Evolutionary conservation across 2,329 filamentous ascomycete genomes (phyloP).

Genomic region (Neonectria ditissima): DNA sequence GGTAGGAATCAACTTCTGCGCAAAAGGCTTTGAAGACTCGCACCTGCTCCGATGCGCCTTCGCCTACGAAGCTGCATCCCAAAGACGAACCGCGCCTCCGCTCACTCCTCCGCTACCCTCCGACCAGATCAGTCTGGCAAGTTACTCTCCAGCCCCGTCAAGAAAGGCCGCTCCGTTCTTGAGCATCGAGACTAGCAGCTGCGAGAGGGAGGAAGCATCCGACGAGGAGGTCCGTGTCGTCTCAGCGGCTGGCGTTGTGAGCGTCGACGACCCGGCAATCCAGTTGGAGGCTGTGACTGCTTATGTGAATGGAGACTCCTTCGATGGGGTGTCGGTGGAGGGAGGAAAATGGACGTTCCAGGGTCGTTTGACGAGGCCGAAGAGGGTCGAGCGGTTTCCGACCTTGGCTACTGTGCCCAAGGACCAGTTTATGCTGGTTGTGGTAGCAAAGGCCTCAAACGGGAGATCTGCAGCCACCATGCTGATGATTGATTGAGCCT

Average conservation of each 20-base stretch:
- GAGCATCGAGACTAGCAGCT: not conserved
- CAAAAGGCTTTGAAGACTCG: conserved; percentile 14
- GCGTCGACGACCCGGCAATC: not conserved
- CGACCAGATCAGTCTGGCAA: not conserved
- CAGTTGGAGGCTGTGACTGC: not conserved
- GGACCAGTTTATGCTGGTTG: conserved; percentile 24
- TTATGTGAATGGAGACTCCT: conserved; percentile 3
- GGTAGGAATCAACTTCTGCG: conserved; percentile 15
- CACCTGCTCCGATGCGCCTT: conserved; percentile 9
- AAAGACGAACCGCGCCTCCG: not conserved
- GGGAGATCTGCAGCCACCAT: no score
- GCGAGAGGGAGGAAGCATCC: not conserved
- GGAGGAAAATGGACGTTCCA: not conserved
- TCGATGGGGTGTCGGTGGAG: not conserved
- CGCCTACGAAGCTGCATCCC: conserved; percentile 9
- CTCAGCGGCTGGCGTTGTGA: not conserved
- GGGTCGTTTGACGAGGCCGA: not conserved
- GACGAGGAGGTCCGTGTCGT: not conserved
- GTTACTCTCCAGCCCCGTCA: not conserved
- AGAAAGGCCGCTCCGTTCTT: not conserved
- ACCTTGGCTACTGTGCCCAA: conserved; percentile 1
- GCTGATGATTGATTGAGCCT: no score
- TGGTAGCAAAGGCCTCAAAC: conserved; percentile 14
- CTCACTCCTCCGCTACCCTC: not conserved
- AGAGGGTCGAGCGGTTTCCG: conserved; percentile 3